Evolutionary conservation across 495 filamentous ascomycete genomes (phyloP).

Genomic region (Niebla homalea): DNA sequence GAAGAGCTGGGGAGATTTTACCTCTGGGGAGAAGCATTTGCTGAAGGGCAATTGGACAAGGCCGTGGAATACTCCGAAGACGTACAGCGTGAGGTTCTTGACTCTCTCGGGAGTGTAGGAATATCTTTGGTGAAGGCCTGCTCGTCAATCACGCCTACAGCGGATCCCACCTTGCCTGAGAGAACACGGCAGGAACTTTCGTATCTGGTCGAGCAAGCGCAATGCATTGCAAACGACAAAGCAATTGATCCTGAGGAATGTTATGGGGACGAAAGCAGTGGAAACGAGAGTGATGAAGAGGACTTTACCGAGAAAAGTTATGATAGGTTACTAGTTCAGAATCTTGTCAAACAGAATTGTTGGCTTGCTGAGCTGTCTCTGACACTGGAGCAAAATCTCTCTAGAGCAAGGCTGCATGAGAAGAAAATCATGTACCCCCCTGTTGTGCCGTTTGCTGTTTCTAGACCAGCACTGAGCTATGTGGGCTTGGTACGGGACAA

Average conservation of each 20-base stretch:
- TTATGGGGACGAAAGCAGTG: neutral
- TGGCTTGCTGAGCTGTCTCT: neutral
- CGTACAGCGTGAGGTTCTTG: constrained; percentile 2
- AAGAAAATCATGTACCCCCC: neutral
- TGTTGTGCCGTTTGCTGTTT: constrained; percentile 3
- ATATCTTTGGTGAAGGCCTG: neutral
- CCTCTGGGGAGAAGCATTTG: constrained; percentile 19
- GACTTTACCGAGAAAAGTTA: neutral
- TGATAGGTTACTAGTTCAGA: neutral
- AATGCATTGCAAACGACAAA: neutral
- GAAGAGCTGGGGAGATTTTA: constrained; percentile 14
- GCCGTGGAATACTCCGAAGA: constrained; percentile 15
- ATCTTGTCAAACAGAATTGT: neutral
- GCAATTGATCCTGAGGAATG: neutral
- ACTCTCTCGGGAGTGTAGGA: constrained; percentile 7
- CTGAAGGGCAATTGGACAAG: constrained; percentile 12
- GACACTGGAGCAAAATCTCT: neutral
- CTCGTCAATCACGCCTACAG: neutral
- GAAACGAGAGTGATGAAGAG: neutral
- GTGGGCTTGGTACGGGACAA: constrained; percentile 10
- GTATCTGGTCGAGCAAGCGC: neutral
- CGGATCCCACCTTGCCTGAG: neutral
- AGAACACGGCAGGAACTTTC: neutral
- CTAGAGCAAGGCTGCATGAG: neutral
- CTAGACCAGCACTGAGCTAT: constrained; percentile 6